Evolutionary conservation across 192 early-diverging fungal genomes (phyloP), one percentile per base, ranked within the genome.

Genomic region (Coemansia erecta): DNA sequence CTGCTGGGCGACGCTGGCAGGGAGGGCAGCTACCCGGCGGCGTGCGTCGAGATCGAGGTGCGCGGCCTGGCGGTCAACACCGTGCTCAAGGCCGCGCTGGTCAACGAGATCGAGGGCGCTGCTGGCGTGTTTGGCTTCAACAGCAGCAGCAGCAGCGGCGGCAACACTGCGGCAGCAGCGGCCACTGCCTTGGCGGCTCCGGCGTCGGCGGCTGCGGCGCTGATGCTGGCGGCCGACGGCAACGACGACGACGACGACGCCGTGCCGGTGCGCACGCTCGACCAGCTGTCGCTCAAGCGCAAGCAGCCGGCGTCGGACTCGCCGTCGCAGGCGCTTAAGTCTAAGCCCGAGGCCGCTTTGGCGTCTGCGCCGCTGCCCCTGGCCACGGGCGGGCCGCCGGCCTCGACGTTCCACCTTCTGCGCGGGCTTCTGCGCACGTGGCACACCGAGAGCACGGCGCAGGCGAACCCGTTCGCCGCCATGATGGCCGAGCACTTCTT

Each of bases 21-120:
- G 4, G 83, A 90, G 5, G 94, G 92, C 4, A 80, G 83, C 31
- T 95, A 96, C 60, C 64, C 80, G 49, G 86, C 82, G n/a, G 85
- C 95, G 0, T 92, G 92, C 61, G 81, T 94, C 13, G 92, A 96
- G 70, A 80, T 97, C 24, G 87, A 91, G 60, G 56, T 98, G 18
- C 70, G 80, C 15, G 87, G 91, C 13, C 67, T 98, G 31, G 89
- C 91, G 1, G 80, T 96, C 33, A 93, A 93, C 69, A 90, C 94
- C 7, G 57, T 97, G 3, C 69, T 94, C 52, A 87, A 89, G 63
- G 85, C 87, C 1, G 81, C 78, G 28, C 64, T 90, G 39, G 86
- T 94, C 58, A 89, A 89, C 56, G 90, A 91, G 60, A 61, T 92
- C 15, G 92, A 94, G 64, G 92, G 88, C 9, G 75, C 67, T 9